These are phyloP conservation scores for Lachancea quebecensis DNA, from an alignment of 805 yeast genomes.

Conservation along the genomic window DNA sequence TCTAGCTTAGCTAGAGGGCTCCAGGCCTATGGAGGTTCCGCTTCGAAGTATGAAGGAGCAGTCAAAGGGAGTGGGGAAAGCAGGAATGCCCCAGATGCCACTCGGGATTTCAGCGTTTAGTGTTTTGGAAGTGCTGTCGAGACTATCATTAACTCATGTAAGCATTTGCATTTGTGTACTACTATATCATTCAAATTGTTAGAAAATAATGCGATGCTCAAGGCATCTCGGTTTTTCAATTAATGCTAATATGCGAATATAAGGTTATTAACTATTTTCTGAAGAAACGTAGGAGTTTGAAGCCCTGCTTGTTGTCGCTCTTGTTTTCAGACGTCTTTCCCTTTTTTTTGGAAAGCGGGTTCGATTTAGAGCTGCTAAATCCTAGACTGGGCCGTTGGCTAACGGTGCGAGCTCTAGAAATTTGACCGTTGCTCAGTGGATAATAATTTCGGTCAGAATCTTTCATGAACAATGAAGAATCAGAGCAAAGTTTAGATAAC, in stretches of 20 bases:
- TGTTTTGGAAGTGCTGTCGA: not conserved
- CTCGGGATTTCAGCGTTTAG: slow-evolving; percentile 2
- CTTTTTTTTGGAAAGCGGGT: not conserved
- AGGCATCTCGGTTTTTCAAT: no score
- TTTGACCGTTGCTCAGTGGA: not conserved
- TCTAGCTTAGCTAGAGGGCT: slow-evolving; percentile 20
- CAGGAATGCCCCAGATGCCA: not conserved
- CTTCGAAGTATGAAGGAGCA: slow-evolving; percentile 8
- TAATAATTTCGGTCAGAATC: not conserved
- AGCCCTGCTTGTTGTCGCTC: slow-evolving; percentile 1
- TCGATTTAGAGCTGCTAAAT: not conserved
- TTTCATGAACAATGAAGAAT: slow-evolving; percentile 1
- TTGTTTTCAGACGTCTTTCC: not conserved
- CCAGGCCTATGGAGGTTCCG: slow-evolving; percentile 9
- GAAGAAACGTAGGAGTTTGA: slow-evolving; percentile 8
- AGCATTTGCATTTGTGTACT: not conserved
- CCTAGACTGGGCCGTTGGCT: not conserved
- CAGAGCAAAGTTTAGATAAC: slow-evolving; percentile 6
- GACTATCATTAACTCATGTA: not conserved
- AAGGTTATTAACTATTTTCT: not conserved
- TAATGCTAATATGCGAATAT: no score
- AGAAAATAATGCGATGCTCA: not conserved
- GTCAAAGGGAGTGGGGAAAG: not conserved
- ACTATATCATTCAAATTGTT: not conserved
- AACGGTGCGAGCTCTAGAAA: not conserved